These are phyloP conservation scores for Passalora sequoiae DNA, from an alignment of 2,329 filamentous ascomycete species.

Conservation along the genomic window DNA sequence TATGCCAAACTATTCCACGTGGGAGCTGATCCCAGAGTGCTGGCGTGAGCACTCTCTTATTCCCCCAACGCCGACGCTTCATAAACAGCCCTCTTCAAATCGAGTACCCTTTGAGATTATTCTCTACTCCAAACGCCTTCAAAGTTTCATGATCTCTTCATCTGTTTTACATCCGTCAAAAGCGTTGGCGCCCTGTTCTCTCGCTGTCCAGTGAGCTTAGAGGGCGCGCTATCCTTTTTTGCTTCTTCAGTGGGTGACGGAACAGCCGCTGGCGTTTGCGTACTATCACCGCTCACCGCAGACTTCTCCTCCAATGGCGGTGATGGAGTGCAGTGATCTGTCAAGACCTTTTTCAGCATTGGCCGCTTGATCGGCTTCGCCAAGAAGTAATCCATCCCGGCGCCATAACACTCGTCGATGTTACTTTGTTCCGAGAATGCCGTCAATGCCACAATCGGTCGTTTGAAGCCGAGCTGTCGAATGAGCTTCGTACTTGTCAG, in stretches of 20 bases:
- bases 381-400: conserved; percentile 88
- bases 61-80: too few species aligned
- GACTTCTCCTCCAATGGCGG: conserved; percentile 3
- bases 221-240: not conserved
- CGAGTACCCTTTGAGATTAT: too few species aligned
- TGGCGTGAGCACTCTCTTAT: too few species aligned
- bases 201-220: not conserved
- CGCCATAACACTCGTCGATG: conserved; percentile 59
- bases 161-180: not conserved
- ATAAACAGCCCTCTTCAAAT: too few species aligned
- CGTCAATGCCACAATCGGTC: conserved; percentile 84
- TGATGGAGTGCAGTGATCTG: conserved; percentile 67
- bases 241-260: too few species aligned
- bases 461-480: conserved; percentile 76
- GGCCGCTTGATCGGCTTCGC: conserved; percentile 70
- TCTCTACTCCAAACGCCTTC: too few species aligned
- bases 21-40: too few species aligned
- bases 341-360: conserved; percentile 77
- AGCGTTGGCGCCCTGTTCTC: not conserved
- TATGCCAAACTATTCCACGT: too few species aligned
- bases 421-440: conserved; percentile 90
- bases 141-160: not conserved
- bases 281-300: not conserved
- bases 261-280: not conserved
- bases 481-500: conserved; percentile 81